Evolutionary conservation across 2,329 filamentous ascomycete genomes (phyloP), one percentile per base, ranked within the genome.

Genomic region (Fusarium solani-melongenae): DNA sequence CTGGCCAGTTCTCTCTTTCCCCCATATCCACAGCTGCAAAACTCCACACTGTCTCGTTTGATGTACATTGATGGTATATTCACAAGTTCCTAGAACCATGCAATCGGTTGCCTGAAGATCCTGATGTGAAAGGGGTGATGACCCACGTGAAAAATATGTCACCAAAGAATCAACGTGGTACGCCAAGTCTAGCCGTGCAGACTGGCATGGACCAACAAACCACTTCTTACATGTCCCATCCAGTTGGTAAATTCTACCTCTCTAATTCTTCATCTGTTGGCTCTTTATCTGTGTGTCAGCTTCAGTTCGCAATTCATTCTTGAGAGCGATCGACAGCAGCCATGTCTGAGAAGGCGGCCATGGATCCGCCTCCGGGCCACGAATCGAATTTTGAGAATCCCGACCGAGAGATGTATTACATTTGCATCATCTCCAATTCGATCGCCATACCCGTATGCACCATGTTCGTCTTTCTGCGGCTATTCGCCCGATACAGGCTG

Each of bases 331-430:
- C n/a, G n/a, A 1, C 27, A 2, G 27, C 11, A 5, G 22, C 17
- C 20, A 72, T 70, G 70, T 29, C 46, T n/a, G 29, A 31, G 11
- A 66, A 72, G 5, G 55, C 70, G 38, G 70, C 31, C 6, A 72
- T 73, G 70, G 70, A 73, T 12, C 70, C 70, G 22, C 70, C 70
- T 15, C 49, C 61, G 0, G 70, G 70, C 6, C 24, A 62, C 7
- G 36, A 56, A 14, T 70, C 70, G 6, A 72, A 70, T 8, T 73
- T 72, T 31, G 70, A 70, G 12, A 46, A 70, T 3, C 70, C 70
- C 0, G 15, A 72, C 20, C 70, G 66, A 2, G 69, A 72, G 27
- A 39, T 72, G 53, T 70, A 60, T 5, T 72, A 72, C 46, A 67
- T 73, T 3, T 72, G 70, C 15, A 72, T 72, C 31, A 53, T 27